phyloP scores from a whole-genome alignment of 1,284 basidiomycete species.

The Leccinum glutinopallens region DNA sequence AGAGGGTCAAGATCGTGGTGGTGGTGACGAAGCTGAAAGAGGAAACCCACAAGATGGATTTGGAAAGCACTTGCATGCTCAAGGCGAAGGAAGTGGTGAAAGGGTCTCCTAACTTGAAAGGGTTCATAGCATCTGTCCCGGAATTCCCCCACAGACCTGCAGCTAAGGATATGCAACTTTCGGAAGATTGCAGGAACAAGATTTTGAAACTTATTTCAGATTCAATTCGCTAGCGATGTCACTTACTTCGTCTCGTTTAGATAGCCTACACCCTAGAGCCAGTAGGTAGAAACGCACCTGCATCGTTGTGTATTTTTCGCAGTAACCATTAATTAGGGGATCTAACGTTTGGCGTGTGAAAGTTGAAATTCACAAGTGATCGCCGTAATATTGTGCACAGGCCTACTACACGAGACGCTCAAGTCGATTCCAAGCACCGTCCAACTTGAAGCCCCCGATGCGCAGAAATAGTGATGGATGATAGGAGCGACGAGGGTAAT shows the following conservation, averaged over 20 bases:
- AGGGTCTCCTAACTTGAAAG: constrained; percentile 8
- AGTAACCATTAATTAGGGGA: too few relatives aligned
- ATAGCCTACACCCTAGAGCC: not conserved
- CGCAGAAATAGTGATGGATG: not conserved
- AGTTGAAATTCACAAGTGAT: not conserved
- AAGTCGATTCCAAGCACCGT: not conserved
- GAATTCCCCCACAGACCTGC: not conserved
- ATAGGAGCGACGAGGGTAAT: not conserved
- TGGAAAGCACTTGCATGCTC: constrained; percentile 32
- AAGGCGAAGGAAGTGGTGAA: constrained; percentile 7
- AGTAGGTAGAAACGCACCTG: not conserved
- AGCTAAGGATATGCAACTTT: constrained; percentile 11
- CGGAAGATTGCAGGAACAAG: not conserved
- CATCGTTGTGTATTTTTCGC: not conserved
- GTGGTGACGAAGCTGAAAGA: constrained; percentile 43
- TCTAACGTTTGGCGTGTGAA: not conserved
- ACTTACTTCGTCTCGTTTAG: not conserved
- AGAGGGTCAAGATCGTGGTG: constrained; percentile 19
- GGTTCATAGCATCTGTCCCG: constrained; percentile 17
- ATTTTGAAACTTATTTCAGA: constrained; percentile 13
- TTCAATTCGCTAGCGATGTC: not conserved
- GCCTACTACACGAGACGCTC: not conserved
- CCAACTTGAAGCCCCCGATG: not conserved
- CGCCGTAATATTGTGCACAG: not conserved
- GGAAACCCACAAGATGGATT: constrained; percentile 31